These are phyloP conservation scores for Fusarium fujikuroi DNA, from an alignment of 2,329 filamentous ascomycete genomes.

Conservation along the genomic window DNA sequence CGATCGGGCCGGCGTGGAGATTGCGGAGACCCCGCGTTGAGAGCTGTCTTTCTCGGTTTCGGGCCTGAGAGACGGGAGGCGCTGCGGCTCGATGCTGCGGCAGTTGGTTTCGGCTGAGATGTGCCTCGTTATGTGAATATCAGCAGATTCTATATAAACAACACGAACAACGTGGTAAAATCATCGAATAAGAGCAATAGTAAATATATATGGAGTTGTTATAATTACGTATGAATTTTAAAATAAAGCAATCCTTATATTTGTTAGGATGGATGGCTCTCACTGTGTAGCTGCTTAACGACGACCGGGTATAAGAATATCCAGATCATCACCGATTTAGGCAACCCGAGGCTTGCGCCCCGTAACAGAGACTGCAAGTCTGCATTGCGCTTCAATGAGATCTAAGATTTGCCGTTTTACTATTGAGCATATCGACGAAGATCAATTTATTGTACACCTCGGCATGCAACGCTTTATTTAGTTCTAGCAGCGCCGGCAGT, in stretches of 20 bases:
- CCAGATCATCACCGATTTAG: not conserved
- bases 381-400: not conserved
- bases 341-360: slow-evolving; percentile 27
- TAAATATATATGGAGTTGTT: rapidly evolving
- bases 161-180: rapidly evolving
- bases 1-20: slow-evolving; percentile 29
- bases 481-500: not conserved
- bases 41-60: not conserved
- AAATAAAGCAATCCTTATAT: too few relatives aligned
- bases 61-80: slow-evolving; percentile 2
- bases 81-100: slow-evolving; percentile 8
- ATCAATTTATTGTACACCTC: not conserved
- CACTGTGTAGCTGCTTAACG: rapidly evolving
- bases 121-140: slow-evolving; percentile 16
- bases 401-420: not conserved
- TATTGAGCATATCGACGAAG: not conserved
- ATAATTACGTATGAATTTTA: not conserved
- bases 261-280: not conserved
- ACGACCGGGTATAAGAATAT: slow-evolving; percentile 13
- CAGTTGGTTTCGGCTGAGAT: slow-evolving; percentile 33
- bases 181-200: rapidly evolving
- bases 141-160: not conserved
- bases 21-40: slow-evolving; percentile 37
- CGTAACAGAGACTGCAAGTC: too few relatives aligned
- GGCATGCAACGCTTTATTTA: not conserved